A percentile compares a stretch with the other conserved stretches of the same genome.
Evolutionary conservation across 768 basidiomycete species (phyloP).

Genomic region (Termitomyces sp.): DNA sequence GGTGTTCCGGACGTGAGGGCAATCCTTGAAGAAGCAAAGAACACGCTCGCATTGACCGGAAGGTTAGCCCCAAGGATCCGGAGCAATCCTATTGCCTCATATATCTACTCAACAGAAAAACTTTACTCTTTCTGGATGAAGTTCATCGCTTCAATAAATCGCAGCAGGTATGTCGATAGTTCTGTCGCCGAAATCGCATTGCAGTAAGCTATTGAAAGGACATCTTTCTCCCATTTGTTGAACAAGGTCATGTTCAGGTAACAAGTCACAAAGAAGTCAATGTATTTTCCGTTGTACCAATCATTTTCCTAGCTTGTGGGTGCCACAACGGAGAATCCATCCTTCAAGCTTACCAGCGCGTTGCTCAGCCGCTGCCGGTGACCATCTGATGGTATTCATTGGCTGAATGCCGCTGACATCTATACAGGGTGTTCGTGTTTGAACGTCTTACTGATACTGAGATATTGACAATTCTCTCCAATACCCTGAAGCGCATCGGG

Average conservation of each 20-base stretch:
- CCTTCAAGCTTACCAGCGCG: conserved; percentile 73
- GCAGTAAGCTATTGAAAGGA: conserved; percentile 36
- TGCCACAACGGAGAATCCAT: conserved; percentile 88
- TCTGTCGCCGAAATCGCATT: background rate
- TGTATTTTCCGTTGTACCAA: background rate
- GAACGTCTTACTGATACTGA: conserved; percentile 61
- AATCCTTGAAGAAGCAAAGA: conserved; percentile 75
- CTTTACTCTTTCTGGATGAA: conserved; percentile 78
- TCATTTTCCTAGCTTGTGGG: conserved; percentile 53
- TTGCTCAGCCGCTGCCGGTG: conserved; percentile 74
- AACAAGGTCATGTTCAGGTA: conserved; percentile 70
- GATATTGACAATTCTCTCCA: conserved; percentile 49
- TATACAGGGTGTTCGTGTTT: conserved; percentile 63
- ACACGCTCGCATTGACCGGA: conserved; percentile 55
- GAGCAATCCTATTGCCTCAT: conserved; percentile 1
- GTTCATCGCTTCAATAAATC: conserved; percentile 74
- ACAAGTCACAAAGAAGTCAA: conserved; percentile 1
- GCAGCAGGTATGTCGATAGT: conserved; percentile 44
- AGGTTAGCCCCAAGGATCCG: conserved; percentile 29
- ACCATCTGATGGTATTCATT: conserved; percentile 14
- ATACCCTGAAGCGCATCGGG: conserved; percentile 34
- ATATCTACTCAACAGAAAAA: conserved; percentile 40
- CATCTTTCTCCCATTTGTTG: conserved; percentile 75
- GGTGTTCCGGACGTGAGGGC: conserved; percentile 65
- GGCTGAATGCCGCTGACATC: background rate